Evolutionary conservation across 2,329 filamentous ascomycete species (phyloP), one percentile per base, ranked within the genome.

Genomic region (Colletotrichum filicis): DNA sequence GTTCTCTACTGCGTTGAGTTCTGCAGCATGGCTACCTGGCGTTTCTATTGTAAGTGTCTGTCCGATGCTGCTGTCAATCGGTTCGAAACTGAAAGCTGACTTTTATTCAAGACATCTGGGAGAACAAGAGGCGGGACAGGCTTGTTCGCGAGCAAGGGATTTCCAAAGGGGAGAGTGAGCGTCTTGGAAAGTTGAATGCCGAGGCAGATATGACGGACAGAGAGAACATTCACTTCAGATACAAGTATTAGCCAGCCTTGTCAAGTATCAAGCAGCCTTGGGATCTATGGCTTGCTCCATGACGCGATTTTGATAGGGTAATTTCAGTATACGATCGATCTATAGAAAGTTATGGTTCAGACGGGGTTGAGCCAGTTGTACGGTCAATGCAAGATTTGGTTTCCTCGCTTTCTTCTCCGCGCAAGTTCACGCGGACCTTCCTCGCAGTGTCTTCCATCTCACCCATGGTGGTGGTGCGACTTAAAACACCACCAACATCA

Each of bases 1-100:
- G 73, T 79, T 16, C 75, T 79, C 0, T 79, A 78, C 61, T 72
- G 75, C 9, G 74, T 78, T 4, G 77, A 79, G 63, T 79, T 80
- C 60, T 63, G 75, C 53, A 63, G 75, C 57, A 76, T 80, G 75
- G 69, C 53, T 28, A 16, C 67, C 1, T 80, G 78, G 78, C 76
- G 77, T n/a, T 75, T 76, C 37, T 80, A 78, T 59, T 79, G 77
- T 78, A 71, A 70, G 75, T 19, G 42, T 16, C 37, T 19, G 37
- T 6, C 37, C 16, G 5, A 16, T 35, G 28, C n/a, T 9, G n/a
- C 2, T n/a, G 26, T 59, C 3, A 22, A 12, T 35, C 5, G 6
- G 16, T 56, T 8, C 2, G 35, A 28, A 32, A 12, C 2, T 35
- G 14, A n/a, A 58, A 16, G 26, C 57, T 62, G 37, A 56, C 32